These are phyloP conservation scores for Acacia concinna DNA, from an alignment of 331 rosid genomes.

Conservation along the genomic window DNA sequence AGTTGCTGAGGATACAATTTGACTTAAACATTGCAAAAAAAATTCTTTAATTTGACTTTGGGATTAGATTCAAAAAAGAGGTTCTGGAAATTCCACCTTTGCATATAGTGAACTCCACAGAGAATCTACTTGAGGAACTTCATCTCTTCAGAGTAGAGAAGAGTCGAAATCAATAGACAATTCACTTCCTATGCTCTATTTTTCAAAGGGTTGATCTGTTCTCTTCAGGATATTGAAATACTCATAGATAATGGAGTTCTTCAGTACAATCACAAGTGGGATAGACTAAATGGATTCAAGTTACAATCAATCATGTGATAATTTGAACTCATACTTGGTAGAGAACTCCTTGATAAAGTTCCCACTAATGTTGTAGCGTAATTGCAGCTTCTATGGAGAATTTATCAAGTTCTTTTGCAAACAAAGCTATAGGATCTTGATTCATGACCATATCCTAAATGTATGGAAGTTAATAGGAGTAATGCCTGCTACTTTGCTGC, in stretches of 20 bases:
- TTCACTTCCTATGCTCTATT: no score
- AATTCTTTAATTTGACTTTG: conserved; percentile 13
- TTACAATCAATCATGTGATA: conserved; percentile 33
- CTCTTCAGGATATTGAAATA: no score
- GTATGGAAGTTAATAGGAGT: conserved; percentile 35
- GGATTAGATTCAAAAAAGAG: conserved; percentile 29
- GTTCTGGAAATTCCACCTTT: conserved; percentile 36
- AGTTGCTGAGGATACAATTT: conserved; percentile 30
- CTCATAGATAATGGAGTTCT: not conserved
- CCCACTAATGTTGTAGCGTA: conserved; percentile 27
- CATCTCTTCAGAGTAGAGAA: no score
- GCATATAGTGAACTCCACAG: conserved; percentile 22
- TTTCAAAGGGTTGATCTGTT: no score
- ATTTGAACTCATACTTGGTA: conserved; percentile 25
- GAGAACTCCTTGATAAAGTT: conserved; percentile 25
- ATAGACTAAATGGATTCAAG: conserved; percentile 40
- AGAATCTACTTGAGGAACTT: conserved; percentile 6
- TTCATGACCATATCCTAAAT: conserved; percentile 34
- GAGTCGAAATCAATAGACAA: no score
- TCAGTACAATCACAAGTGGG: conserved; percentile 30
- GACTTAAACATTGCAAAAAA: not conserved
- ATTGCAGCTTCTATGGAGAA: conserved; percentile 19
- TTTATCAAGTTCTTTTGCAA: conserved; percentile 25
- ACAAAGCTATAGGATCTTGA: conserved; percentile 27
- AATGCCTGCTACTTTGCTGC: conserved; percentile 21